Conservation (phyloP, 2,329 filamentous ascomycete genomes). For the Lecanosticta acicola region DNA sequence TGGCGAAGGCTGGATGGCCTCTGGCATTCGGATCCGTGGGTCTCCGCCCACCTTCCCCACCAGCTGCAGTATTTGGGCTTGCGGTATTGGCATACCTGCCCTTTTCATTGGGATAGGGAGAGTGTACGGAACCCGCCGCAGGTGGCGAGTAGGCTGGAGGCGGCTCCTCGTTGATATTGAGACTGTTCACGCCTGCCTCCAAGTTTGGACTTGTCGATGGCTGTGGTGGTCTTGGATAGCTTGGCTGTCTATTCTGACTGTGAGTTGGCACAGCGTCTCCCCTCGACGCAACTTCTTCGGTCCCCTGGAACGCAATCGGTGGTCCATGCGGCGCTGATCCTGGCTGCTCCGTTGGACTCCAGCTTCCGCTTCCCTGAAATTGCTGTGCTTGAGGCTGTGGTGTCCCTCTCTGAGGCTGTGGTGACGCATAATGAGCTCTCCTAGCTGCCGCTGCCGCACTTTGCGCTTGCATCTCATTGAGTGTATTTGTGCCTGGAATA, state of each 20-base stretch:
- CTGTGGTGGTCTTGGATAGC: slow-evolving; percentile 38
- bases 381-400: slow-evolving; percentile 35
- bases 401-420: slow-evolving; percentile 42
- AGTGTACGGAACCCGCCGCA: slow-evolving; percentile 40
- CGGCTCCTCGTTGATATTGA: slow-evolving; percentile 75
- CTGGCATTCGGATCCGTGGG: slow-evolving; percentile 40
- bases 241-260: slow-evolving; percentile 14
- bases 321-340: slow-evolving; percentile 83
- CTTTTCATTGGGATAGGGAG: slow-evolving; percentile 74
- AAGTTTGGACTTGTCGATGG: slow-evolving; percentile 45
- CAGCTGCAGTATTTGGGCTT: slow-evolving; percentile 23
- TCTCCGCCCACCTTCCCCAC: slow-evolving; percentile 22
- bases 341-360: slow-evolving; percentile 90
- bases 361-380: slow-evolving; percentile 67
- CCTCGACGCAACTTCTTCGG: slow-evolving; percentile 55
- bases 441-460: slow-evolving; percentile 79
- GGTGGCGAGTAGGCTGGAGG: slow-evolving; percentile 80
- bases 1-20: slow-evolving; percentile 85
- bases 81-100: slow-evolving; percentile 45
- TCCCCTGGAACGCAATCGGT: slow-evolving; percentile 85
- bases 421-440: slow-evolving; percentile 63
- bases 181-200: slow-evolving; percentile 77
- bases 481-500: slow-evolving; percentile 77
- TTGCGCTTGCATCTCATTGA: slow-evolving; percentile 67
- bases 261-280: slow-evolving; percentile 18